Percentiles rank a stretch among this genome's conserved stretches.
Conservation (phyloP, 2,329 filamentous ascomycete genomes). For the Trichoderma aggressivum region DNA sequence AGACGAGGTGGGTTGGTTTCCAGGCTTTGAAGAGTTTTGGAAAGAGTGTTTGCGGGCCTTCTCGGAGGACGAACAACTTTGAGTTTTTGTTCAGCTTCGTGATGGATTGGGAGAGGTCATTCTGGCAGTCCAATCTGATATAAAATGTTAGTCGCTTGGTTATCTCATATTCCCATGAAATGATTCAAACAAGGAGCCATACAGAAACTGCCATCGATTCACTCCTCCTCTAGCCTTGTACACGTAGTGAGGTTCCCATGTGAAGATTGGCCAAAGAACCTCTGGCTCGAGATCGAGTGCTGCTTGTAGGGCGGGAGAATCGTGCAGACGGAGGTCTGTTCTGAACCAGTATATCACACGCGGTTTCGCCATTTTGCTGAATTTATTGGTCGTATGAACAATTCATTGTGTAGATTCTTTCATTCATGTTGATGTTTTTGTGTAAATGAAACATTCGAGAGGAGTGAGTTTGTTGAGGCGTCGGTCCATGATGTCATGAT, state of each 20-base stretch:
- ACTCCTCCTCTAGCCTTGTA: conserved; percentile 66
- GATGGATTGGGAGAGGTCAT: conserved; percentile 64
- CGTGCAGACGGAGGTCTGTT: conserved; percentile 73
- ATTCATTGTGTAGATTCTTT: no score
- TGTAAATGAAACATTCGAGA: neutral
- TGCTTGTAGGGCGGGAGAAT: conserved; percentile 69
- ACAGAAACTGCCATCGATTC: conserved; percentile 74
- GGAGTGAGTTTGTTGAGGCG: conserved; percentile 7
- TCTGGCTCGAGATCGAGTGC: conserved; percentile 67
- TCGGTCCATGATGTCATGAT: conserved; percentile 15
- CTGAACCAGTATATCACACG: conserved; percentile 74
- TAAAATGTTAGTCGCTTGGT: neutral
- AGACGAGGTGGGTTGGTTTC: conserved; percentile 72
- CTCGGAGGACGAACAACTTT: conserved; percentile 68
- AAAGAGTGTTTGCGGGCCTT: conserved; percentile 67
- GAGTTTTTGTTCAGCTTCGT: conserved; percentile 66
- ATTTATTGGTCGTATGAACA: no score
- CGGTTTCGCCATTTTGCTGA: conserved; percentile 29
- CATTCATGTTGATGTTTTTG: neutral
- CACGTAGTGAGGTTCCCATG: conserved; percentile 78
- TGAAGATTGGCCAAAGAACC: conserved; percentile 72
- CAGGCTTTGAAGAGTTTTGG: conserved; percentile 71
- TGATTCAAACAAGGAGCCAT: conserved; percentile 20
- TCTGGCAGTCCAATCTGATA: conserved; percentile 65
- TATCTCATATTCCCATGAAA: neutral